Base-by-base conservation (phyloP, 1,284 basidiomycete species). In the Cryptococcus hybrid region DNA sequence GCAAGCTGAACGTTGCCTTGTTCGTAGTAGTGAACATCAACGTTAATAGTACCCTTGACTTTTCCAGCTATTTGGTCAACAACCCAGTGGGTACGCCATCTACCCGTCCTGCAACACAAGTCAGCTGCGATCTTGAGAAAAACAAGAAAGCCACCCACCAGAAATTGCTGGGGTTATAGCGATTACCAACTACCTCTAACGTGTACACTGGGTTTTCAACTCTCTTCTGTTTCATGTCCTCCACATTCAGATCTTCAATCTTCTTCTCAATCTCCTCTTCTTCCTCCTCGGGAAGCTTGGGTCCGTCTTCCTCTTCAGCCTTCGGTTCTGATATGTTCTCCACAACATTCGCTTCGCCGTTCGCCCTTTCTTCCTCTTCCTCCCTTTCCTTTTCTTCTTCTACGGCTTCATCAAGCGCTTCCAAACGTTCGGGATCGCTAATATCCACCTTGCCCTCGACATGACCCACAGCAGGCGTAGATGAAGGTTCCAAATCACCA, bases 21-120 rank as follows among this genome's bases (percentile, higher is more conserved):
- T 76, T 97, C 93, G 71, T 92, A 97, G 73, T 97, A 97, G 75
- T 97, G 93, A 30, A 95, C 88, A 69, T 92, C 89, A 48, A 92
- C 84, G 18, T 87, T 79, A 35, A 93, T 84, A 63, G 80, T 85
- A 0, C 92, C 81, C 5, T 60, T 57, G 9, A 82, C 67, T 7
- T 53, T 64, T 11, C 67, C 64, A 37, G 66, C 66, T 5, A 67
- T 67, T 9, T 75, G 61, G 61, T 82, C 79, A 13, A 82, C 71
- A 8, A 70, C 59, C 72, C 81, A 83, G n/a, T 67, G 60, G 3
- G 79, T 79, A 46, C 92, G 84, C 93, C 93, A 96, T 71, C 92
- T 83, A 30, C 93, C 93, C 37, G 92, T 89, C 92, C 92, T 92
- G 63, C 11, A 48, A 37, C 38, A 47, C 49, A 47, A 24, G 53